Base-by-base conservation (phyloP, 768 basidiomycete species). In the Rossbeevera mucosa region DNA sequence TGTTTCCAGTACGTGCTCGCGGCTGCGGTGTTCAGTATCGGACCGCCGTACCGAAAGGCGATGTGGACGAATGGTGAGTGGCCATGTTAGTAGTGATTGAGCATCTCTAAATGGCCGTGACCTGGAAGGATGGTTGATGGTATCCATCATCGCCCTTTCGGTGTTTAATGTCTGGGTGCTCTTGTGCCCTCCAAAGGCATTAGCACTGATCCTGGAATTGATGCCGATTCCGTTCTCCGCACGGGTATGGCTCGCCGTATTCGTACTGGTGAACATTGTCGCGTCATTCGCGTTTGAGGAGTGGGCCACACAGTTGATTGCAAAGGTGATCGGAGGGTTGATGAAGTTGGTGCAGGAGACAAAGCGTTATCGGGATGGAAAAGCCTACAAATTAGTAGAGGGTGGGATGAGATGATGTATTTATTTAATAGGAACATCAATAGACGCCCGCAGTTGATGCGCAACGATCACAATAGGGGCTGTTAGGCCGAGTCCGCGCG, bases 1-100 rank as follows among this genome's bases (percentile, higher is more conserved):
- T 96, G 93, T 56, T 98, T 98, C 83, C 96, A 99, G 72, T 99
- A 99, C 69, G 91, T 98, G 63, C 76, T 98, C 45, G 91, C 96
- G 7, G 96, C 95, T 12, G 95, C 87, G 0, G 93, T 98, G 0
- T 99, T 98, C 73, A 95, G 91, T 66, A 96, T 98, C 59, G 96
- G 96, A 0, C 94, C 94, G 3, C 96, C 96, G 4, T 99, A 95
- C 69, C 82, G 96, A 46, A 88, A 91, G 69, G 80, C 93, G 22
- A 90, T 98, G 79, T 93, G 88, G 82, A 91, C 94, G 14, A 99
- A 99, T 64, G 82, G 94, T 94, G 64, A 51, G 83, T 65, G 41
- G 48, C 18, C 30, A 33, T 46, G 1, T 33, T 50, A 1, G 30
- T 33, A 46, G 31, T 51, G 48, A 36, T 33, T 7, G 9, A 7